Base-by-base conservation (phyloP, 805 yeast genomes). In the Metschnikowia arizonensis region DNA sequence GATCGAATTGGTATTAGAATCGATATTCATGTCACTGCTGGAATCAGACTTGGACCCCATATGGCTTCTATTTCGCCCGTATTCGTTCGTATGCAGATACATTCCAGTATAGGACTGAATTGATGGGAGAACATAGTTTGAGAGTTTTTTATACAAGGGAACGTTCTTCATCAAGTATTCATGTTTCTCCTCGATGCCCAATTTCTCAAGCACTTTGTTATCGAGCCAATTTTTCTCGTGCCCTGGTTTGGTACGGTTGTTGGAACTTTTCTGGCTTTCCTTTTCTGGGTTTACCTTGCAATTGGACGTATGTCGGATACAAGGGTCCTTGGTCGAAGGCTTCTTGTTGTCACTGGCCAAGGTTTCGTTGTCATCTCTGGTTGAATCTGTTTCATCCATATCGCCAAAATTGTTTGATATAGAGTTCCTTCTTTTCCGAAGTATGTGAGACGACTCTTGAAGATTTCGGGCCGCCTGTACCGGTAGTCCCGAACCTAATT, bases 121-220 rank as follows among this genome's bases (percentile, higher is more conserved):
- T 14, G 58, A 54, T 26, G 59, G 56, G 12, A 55, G 37, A 3
- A 55, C 47, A 14, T 50, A 49, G 49, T 33, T 51, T 10, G 56
- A 31, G 24, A 55, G 40, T 31, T 50, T 54, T 21, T 46, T 40
- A 38, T 51, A 53, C 1, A 55, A 37, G 14, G 57, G 54, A 3
- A 49, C 39, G 21, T 42, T 14, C 21, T 47, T 37, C 29, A 44
- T 28, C 14, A 52, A 32, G 40, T 45, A 35, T 8, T 45, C 52
- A 26, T 52, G 54, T 4, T 48, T 48, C 23, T 50, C 49, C 23
- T 52, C 56, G 19, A 53, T 49, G 15, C 56, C 55, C 12, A 53
- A 32, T 23, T 47, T 50, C 30, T 52, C 55, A 17, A 52, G 26
- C 14, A 50, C 42, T 15, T 23, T 29, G 10, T 30, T 39, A 14